Base-by-base conservation (phyloP, 2,329 filamentous ascomycete genomes). In the Penicillium sp. region DNA sequence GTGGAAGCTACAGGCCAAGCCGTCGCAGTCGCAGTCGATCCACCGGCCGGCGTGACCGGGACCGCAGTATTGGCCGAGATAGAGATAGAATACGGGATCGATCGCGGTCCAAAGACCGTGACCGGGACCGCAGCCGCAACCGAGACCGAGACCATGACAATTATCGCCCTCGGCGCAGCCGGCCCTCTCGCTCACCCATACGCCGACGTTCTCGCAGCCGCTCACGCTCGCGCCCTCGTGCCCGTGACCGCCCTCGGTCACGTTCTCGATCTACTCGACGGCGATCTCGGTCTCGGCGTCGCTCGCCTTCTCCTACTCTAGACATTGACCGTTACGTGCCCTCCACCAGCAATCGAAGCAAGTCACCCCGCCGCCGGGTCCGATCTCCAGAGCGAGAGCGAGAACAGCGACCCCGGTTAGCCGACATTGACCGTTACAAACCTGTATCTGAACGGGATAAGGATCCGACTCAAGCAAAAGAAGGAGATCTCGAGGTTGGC, bases 241-340 rank as follows among this genome's bases (percentile, higher is more conserved):
- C 47, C 39, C 57, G 56, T 4, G 60, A 50, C n/a, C 57, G 60
- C 10, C 47, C 43, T 21, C 61, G 62, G 19, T 63, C 63, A 11
- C 59, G 62, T 44, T 66, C 64, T 47, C 53, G 59, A 52, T 63
- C 53, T 56, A 61, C 45, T 59, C 60, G 70, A 29, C 60, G 60
- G 51, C 65, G 71, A 45, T 76, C 73, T 41, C 63, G 66, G 21
- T 75, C 73, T 40, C 70, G 70, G 23, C 68, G 67, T 46, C 64
- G 65, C 19, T 72, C 71, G 9, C 64, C 64, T 33, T 70, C 71
- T 3, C 71, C 69, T 16, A 68, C 68, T 51, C 67, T 74, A 33
- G 75, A 77, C 54, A 77, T 77, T 55, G 75, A 77, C 60, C 74
- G 75, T n/a, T 77, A 77, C 55, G 73, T 77, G 2, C 75, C 75